Evolutionary conservation across 495 filamentous ascomycete genomes (phyloP).

Genomic region (Hypoxylon lienhwacheense): DNA sequence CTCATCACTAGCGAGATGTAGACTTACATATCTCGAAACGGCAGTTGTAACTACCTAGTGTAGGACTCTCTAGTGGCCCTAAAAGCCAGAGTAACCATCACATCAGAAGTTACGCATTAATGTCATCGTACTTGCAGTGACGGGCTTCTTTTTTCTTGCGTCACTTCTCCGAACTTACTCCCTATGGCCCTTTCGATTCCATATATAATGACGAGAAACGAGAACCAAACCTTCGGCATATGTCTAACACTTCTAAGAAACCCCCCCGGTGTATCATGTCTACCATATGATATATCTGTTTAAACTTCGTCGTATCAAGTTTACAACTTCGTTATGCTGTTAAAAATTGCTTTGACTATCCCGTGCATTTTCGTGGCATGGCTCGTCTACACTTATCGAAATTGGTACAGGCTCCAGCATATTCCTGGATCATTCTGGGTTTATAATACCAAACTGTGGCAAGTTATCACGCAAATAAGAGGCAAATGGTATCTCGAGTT

Average conservation of each 20-base stretch:
- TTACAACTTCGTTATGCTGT: slow-evolving; percentile 1
- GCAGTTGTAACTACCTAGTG: slow-evolving; percentile 1
- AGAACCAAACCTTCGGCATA: slow-evolving; percentile 3
- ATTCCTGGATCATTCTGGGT: slow-evolving; percentile 27
- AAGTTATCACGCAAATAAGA: slow-evolving; percentile 13
- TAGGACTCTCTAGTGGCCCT: background rate
- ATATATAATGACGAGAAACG: too few relatives aligned
- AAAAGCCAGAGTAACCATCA: background rate
- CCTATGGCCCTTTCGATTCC: too few relatives aligned
- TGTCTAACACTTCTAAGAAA: background rate
- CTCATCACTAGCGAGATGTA: slow-evolving; percentile 11
- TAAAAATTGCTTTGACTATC: background rate
- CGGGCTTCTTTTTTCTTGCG: background rate
- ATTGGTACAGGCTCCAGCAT: slow-evolving; percentile 20
- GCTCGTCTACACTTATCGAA: background rate
- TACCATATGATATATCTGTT: background rate
- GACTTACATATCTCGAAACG: slow-evolving; percentile 1
- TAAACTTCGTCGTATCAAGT: background rate
- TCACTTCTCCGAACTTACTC: background rate
- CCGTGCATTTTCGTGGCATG: slow-evolving; percentile 1
- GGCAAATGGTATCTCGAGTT: slow-evolving; percentile 21
- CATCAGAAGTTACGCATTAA: background rate
- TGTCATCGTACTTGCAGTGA: background rate
- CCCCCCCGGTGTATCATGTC: background rate
- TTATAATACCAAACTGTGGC: slow-evolving; percentile 20